These are phyloP conservation scores for Suillus luteus DNA, from an alignment of 768 basidiomycete species.

Conservation along the genomic window DNA sequence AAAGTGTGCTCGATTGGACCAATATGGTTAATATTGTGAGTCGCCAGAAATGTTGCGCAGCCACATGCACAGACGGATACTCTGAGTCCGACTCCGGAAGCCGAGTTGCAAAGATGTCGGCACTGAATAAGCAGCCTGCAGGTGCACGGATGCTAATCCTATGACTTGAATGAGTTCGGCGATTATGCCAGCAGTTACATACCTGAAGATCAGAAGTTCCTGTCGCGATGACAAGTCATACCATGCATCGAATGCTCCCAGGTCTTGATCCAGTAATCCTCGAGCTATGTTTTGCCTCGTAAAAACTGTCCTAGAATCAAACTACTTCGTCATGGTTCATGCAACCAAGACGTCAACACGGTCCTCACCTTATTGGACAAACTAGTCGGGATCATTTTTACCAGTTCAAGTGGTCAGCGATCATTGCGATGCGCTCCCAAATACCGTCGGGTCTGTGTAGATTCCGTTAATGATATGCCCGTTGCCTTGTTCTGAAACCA, in stretches of 20 bases:
- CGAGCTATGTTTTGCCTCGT: conserved; percentile 57
- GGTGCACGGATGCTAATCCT: neutral
- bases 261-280: conserved; percentile 48
- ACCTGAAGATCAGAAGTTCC: conserved; percentile 42
- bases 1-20: neutral
- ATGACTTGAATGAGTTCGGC: neutral
- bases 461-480: neutral
- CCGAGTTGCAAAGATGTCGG: conserved; percentile 45
- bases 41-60: neutral
- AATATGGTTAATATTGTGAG: no score
- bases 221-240: conserved; percentile 28
- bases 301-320: conserved; percentile 31
- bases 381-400: conserved; percentile 44
- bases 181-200: conserved; percentile 15
- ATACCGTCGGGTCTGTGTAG: conserved; percentile 17
- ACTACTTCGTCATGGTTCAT: neutral
- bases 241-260: conserved; percentile 45
- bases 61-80: neutral
- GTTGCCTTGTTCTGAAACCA: no score
- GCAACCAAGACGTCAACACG: neutral
- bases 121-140: conserved; percentile 49
- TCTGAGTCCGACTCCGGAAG: neutral
- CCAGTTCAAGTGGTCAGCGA: conserved; percentile 20
- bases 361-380: conserved; percentile 7
- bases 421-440: no score